Percentiles rank a stretch among this genome's conserved stretches.
Evolutionary conservation across 805 yeast genomes (phyloP).

Genomic region (Saccharomycopsis babjevae): DNA sequence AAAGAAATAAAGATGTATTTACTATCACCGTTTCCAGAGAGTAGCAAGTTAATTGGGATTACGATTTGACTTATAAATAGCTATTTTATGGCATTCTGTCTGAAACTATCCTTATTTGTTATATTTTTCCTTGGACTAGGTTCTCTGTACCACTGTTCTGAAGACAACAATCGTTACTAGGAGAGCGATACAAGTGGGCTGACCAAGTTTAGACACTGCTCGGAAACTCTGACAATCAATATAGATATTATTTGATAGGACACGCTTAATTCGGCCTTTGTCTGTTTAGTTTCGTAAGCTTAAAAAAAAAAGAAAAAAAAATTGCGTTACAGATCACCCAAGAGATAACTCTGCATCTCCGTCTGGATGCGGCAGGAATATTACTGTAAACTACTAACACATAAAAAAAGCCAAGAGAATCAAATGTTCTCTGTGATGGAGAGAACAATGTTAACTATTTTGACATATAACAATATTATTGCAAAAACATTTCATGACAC

Average conservation of each 20-base stretch:
- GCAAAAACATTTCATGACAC: not conserved
- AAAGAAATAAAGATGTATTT: no score
- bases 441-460: not conserved
- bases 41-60: no score
- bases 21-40: no score
- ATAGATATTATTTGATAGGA: not conserved
- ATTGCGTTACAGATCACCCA: not conserved
- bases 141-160: no score
- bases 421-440: not conserved
- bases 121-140: no score
- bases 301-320: not conserved
- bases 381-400: not conserved
- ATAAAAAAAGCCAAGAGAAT: slow-evolving; percentile 1
- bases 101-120: no score
- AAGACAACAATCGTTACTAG: no score
- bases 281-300: not conserved
- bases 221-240: not conserved
- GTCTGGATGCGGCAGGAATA: not conserved
- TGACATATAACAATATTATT: not conserved
- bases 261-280: not conserved
- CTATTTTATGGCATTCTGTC: no score
- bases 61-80: no score
- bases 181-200: no score
- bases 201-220: no score
- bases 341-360: not conserved